phyloP scores from a whole-genome alignment of 352 stramenopile species.

The Peronospora destructor region DNA sequence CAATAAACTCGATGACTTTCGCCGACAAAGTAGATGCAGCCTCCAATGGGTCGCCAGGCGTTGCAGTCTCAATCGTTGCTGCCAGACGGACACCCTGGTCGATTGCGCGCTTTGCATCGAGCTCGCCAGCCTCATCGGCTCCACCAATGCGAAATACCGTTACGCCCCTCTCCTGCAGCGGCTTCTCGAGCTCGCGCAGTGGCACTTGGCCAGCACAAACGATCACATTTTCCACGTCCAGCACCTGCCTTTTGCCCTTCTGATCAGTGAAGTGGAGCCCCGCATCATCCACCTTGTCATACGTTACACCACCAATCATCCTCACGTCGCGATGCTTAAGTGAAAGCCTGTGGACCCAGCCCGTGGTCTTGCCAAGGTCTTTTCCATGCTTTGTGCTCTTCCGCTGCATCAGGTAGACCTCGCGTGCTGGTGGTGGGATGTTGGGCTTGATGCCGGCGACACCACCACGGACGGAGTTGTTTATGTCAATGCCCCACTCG shows the following conservation, averaged over 20 bases:
- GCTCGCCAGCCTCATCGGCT: slow-evolving; percentile 90
- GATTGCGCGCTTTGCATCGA: slow-evolving; percentile 97
- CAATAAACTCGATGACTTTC: slow-evolving; percentile 45
- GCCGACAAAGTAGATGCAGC: slow-evolving; percentile 36
- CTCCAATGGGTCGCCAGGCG: slow-evolving; percentile 50
- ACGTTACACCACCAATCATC: slow-evolving; percentile 90
- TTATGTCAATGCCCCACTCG: slow-evolving; percentile 93
- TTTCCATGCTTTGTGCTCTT: slow-evolving; percentile 91
- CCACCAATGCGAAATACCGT: slow-evolving; percentile 94
- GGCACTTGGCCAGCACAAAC: slow-evolving; percentile 93
- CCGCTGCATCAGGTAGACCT: slow-evolving; percentile 93
- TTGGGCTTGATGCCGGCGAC: slow-evolving; percentile 51
- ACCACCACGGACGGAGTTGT: slow-evolving; percentile 76
- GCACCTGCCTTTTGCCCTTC: slow-evolving; percentile 67
- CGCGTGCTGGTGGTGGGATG: slow-evolving; percentile 40
- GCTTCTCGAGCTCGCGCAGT: slow-evolving; percentile 82
- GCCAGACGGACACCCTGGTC: slow-evolving; percentile 91
- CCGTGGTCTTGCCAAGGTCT: slow-evolving; percentile 92
- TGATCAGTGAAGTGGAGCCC: slow-evolving; percentile 92
- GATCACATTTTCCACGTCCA: slow-evolving; percentile 94
- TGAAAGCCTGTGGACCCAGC: slow-evolving; percentile 94
- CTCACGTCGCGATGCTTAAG: slow-evolving; percentile 89
- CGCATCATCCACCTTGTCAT: slow-evolving; percentile 92
- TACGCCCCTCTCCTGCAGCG: slow-evolving; percentile 54
- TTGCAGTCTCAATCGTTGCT: slow-evolving; percentile 75